Base-by-base conservation (phyloP, 2,329 filamentous ascomycete genomes). In the Arthrobotrys sphaeroides region DNA sequence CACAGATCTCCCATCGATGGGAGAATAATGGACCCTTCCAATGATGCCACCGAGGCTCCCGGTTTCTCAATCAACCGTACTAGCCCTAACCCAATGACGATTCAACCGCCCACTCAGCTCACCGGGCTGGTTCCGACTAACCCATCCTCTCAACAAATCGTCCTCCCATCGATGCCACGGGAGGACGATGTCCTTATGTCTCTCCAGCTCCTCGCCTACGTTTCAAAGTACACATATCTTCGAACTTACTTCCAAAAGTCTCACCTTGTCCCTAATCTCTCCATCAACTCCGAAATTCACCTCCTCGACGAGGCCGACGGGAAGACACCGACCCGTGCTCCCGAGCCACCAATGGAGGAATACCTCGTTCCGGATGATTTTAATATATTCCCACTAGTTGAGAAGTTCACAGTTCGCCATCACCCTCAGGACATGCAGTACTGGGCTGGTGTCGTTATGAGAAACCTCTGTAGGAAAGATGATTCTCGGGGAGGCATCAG, bases 161-260 rank as follows among this genome's bases (percentile, higher is more conserved):
- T 96, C 79, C 85, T 97, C 31, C 92, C 94, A 26, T 91, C 93
- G 9, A 96, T 98, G 91, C 95, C 95, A 7, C 89, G 95, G 59
- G 95, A 99, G 80, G 95, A 99, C 82, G 95, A 99, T 80, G 95
- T 99, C 1, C 86, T 99, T 77, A 97, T 99, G 94, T 97, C 95
- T 4, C 87, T 99, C 38, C 95, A 99, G 83, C 88, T 99, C 18
- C 87, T 99, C 49, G 95, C 95, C 13, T 99, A 99, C 82, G 94
- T 99, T 68, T 97, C 94, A 22, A 99, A 99, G 83, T 99, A 99
- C 84, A 98, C 95, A 86, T 96, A 96, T 80, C 88, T 99, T 28
- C 89, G 95, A 16, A 90, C 92, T 3, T 99, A 97, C 83, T 99
- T 99, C 82, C 95, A 99, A 81, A 88, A 91, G 82, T 96, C 94